Percentiles rank a stretch among this genome's conserved stretches.
These are phyloP conservation scores for Ascobolus immersus DNA, from an alignment of 495 filamentous ascomycete species.

Conservation along the genomic window DNA sequence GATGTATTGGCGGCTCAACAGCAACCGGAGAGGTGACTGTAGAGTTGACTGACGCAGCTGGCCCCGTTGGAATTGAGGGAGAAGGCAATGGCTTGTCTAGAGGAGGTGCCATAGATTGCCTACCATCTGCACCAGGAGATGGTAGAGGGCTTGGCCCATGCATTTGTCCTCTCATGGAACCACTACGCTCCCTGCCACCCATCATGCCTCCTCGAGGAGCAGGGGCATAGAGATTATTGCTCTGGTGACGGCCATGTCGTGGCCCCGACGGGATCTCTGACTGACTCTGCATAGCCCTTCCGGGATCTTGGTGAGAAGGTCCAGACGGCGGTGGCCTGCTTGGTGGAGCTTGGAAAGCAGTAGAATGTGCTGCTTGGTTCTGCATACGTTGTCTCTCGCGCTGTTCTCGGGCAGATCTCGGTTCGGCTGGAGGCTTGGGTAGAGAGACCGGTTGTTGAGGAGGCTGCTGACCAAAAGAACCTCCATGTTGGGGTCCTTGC, in stretches of 20 bases:
- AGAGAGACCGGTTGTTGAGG: conserved; percentile 2
- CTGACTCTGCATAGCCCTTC: conserved; percentile 18
- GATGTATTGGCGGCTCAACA: not conserved
- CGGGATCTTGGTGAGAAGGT: conserved; percentile 30
- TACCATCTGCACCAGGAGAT: conserved; percentile 7
- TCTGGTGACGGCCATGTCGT: conserved; percentile 22
- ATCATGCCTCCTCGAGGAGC: not conserved
- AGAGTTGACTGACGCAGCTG: not conserved
- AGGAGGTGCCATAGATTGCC: not conserved
- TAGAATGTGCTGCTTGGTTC: conserved; percentile 8
- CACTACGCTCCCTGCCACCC: conserved; percentile 11
- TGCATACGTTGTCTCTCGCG: conserved; percentile 5
- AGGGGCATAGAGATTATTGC: not conserved
- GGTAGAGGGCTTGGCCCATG: conserved; percentile 15
- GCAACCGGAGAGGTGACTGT: not conserved
- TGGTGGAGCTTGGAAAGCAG: conserved; percentile 10
- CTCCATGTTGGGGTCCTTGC: conserved; percentile 16
- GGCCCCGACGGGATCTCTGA: conserved; percentile 48
- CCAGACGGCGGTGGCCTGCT: conserved; percentile 20
- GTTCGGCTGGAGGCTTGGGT: conserved; percentile 11
- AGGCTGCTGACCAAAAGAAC: conserved; percentile 5
- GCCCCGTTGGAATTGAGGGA: too few relatives aligned
- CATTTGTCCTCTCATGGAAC: conserved; percentile 17
- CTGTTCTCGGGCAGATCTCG: conserved; percentile 9
- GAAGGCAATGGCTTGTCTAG: not conserved